A percentile compares a stretch with the other conserved stretches of the same genome.
Evolutionary conservation across 306 rosid genomes (phyloP).

Genomic region (Malus fusca): DNA sequence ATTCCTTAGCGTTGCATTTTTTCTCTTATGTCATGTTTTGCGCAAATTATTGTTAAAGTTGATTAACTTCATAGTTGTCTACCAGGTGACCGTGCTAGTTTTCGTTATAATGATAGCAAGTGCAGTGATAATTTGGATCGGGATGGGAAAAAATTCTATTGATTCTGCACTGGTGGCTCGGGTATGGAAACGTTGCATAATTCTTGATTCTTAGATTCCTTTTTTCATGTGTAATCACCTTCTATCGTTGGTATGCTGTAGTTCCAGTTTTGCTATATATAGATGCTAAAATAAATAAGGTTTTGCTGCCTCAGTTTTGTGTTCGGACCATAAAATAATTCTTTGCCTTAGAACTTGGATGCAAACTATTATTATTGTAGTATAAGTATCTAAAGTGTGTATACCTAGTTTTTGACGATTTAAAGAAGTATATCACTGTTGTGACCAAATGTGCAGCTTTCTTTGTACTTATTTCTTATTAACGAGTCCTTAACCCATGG

Average conservation of each 20-base stretch:
- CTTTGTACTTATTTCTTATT: background rate
- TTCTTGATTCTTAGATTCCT: background rate
- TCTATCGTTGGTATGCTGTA: background rate
- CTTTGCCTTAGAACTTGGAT: background rate
- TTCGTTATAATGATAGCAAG: slow-evolving; percentile 47
- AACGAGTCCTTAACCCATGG: background rate
- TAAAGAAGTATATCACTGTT: too few species aligned
- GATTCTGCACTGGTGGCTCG: slow-evolving; percentile 64
- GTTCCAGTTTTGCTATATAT: background rate
- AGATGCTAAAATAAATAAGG: background rate
- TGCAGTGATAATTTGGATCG: slow-evolving; percentile 82
- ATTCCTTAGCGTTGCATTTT: background rate
- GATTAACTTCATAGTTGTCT: slow-evolving; percentile 22
- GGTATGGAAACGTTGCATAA: slow-evolving; percentile 38
- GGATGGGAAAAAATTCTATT: slow-evolving; percentile 55
- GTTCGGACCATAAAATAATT: background rate
- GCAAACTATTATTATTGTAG: background rate
- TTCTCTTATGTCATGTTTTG: background rate
- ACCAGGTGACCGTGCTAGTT: slow-evolving; percentile 58
- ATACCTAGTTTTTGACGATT: background rate
- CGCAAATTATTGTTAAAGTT: background rate
- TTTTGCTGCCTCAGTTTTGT: background rate
- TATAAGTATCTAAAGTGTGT: background rate
- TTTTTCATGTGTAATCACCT: slow-evolving; percentile 7
- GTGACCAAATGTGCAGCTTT: background rate